phyloP scores from a whole-genome alignment of 805 yeast species.

The Priceomyces fermenticarens region DNA sequence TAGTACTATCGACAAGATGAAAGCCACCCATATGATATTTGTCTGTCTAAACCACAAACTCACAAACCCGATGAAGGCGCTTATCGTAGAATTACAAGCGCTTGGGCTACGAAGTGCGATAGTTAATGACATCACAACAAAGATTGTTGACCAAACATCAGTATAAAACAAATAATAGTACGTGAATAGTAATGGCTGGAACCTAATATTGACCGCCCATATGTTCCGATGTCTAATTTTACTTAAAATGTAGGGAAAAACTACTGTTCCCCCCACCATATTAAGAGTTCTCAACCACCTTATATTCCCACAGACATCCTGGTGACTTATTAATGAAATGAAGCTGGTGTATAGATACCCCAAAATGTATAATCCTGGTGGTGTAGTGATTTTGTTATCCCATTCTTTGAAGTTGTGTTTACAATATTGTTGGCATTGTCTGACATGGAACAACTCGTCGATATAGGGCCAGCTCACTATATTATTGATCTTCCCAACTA shows the following conservation, averaged over 20 bases:
- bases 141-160: conserved; percentile 85
- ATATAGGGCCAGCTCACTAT: conserved; percentile 36
- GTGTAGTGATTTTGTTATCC: conserved; percentile 93
- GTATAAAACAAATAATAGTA: conserved; percentile 84
- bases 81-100: conserved; percentile 22
- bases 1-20: conserved; percentile 52
- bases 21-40: conserved; percentile 80
- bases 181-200: conserved; percentile 70
- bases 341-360: conserved; percentile 38
- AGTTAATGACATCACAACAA: conserved; percentile 56
- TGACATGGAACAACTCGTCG: conserved; percentile 85
- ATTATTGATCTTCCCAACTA: conserved; percentile 15
- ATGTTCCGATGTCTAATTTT: conserved; percentile 11
- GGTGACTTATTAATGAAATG: conserved; percentile 13
- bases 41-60: conserved; percentile 87
- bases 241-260: conserved; percentile 47
- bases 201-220: conserved; percentile 26
- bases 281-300: conserved; percentile 47
- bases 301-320: conserved; percentile 14
- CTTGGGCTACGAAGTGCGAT: conserved; percentile 34
- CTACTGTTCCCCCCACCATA: conserved; percentile 58
- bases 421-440: conserved; percentile 71
- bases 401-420: conserved; percentile 59
- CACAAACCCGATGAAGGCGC: conserved; percentile 55
- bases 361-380: conserved; percentile 80